Base-by-base conservation (phyloP, 768 basidiomycete genomes). In the Leccinum sublutescens region DNA sequence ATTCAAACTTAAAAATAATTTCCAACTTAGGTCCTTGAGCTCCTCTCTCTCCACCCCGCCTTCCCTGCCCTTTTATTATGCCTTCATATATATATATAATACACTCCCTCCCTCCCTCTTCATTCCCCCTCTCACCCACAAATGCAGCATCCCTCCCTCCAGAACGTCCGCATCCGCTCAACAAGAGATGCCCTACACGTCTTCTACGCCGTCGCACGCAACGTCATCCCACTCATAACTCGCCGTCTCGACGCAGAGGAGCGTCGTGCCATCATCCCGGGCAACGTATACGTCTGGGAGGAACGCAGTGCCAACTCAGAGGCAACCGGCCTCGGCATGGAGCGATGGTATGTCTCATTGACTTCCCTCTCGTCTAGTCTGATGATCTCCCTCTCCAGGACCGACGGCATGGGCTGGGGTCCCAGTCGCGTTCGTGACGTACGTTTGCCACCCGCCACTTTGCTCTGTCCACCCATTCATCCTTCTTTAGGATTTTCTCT, bases 281-380 rank as follows among this genome's bases (percentile, higher is more conserved):
- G 91, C 25, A 89, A 89, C 64, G 88, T 92, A 23, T 93, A 91
- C 65, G 88, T 93, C 61, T 93, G 91, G 91, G 91, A 93, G 70
- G 91, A 93, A 65, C 87, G 90, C 62, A 88, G 88, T 25, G 88
- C 90, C 7, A 90, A 88, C 69, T 85, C 87, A n/a, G 89, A 91
- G 68, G 78, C 81, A 54, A 89, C 89, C 10, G 91, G 91, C 14
- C 82, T 91, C 50, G 91, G 91, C 38, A 93, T 93, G 87, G 91
- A 93, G 66, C 80, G 91, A 72, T 91, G 91, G 87, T 85, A 67
- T 38, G 77, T 69, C 48, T 33, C 31, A 3, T 4, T 19, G 5
- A 5, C 19, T 5, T 45, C 43, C n/a, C 17, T 11, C 10, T 11
- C 43, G 43, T 45, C 19, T 19, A 5, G 10, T 45, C 43, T 45